Conservation (phyloP, 2,329 filamentous ascomycete species). For the Endoconidiophora laricicola region DNA sequence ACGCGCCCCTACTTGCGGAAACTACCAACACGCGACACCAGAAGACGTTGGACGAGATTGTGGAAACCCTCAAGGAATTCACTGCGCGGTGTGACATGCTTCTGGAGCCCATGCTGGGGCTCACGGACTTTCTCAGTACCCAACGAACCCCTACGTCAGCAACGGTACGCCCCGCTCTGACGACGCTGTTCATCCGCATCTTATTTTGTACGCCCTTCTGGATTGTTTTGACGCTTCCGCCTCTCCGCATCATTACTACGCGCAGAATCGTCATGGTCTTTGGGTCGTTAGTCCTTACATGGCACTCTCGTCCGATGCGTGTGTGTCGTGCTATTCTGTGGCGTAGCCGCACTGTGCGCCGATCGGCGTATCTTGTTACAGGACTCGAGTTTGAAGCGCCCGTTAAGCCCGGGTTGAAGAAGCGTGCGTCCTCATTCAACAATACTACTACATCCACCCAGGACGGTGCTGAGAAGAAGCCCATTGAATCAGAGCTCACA, state of each 20-base stretch:
- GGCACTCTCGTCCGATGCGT: constrained; percentile 76
- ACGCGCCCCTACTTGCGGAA: constrained; percentile 27
- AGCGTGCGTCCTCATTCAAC: constrained; percentile 11
- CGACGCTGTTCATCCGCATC: constrained; percentile 75
- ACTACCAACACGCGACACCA: constrained; percentile 56
- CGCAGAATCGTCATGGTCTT: constrained; percentile 66
- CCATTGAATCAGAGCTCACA: constrained; percentile 29
- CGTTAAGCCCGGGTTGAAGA: constrained; percentile 17
- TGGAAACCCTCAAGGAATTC: constrained; percentile 80
- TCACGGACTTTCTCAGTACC: constrained; percentile 87
- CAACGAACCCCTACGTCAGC: constrained; percentile 81
- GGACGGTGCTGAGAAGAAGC: constrained; percentile 16
- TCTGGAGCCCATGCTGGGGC: constrained; percentile 68
- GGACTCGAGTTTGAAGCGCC: constrained; percentile 56
- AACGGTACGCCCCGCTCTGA: constrained; percentile 78
- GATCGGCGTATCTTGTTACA: constrained; percentile 54
- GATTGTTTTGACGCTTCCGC: constrained; percentile 67
- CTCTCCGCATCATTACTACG: constrained; percentile 71
- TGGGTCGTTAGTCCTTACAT: constrained; percentile 77
- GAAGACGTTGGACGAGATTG: constrained; percentile 92
- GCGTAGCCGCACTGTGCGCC: constrained; percentile 64
- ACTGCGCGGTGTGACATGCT: constrained; percentile 85
- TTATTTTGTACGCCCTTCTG: constrained; percentile 77
- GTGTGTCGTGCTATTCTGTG: constrained; percentile 79
- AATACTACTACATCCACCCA: constrained; percentile 13